Evolutionary conservation across 2,329 filamentous ascomycete genomes (phyloP), one percentile per base, ranked within the genome.

Genomic region (Pseudocercospora cruenta): DNA sequence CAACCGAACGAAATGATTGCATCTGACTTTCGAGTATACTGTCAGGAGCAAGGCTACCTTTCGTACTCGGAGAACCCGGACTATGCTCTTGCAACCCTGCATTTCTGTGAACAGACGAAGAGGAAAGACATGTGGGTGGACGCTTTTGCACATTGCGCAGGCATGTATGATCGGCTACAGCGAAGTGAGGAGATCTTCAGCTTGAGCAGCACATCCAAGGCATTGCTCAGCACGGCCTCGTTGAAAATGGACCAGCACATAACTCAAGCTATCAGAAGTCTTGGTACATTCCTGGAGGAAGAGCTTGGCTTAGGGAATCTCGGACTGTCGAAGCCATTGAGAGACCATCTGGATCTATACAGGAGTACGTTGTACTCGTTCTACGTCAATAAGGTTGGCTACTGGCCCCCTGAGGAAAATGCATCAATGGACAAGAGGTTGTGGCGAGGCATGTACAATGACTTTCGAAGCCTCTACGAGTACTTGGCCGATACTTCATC

Each of bases 71-170:
- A 88, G 66, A 87, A 88, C 66, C 87, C 90, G 0, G 84, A 88
- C 60, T 88, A 93, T 73, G 88, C 91, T 0, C 76, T 93, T 43
- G 91, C 88, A 0, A 81, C 89, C 53, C 79, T 94, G 12, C 85
- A 86, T 59, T 84, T 93, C 51, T 88, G 90, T 1, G 91, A 94
- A 73, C 80, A 83, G 22, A 89, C 88, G 69, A 84, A 86, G 60
- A 78, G 90, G 26, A 82, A 81, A 61, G 84, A 87, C n/a, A 78
- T 92, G 12, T 94, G 92, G 82, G 84, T 88, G 10, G 86, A 91
- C 72, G 88, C 91, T 0, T 93, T 94, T 77, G 84, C 86, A 14
- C 92, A 95, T 73, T 93, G 91, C 74, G 89, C 90, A 39, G 92
- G 91, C 51, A 93, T 94, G 91, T 86, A 85, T 66, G 86, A 90